phyloP scores from a whole-genome alignment of 305 asterid genomes.

The Fraxinus sp. region DNA sequence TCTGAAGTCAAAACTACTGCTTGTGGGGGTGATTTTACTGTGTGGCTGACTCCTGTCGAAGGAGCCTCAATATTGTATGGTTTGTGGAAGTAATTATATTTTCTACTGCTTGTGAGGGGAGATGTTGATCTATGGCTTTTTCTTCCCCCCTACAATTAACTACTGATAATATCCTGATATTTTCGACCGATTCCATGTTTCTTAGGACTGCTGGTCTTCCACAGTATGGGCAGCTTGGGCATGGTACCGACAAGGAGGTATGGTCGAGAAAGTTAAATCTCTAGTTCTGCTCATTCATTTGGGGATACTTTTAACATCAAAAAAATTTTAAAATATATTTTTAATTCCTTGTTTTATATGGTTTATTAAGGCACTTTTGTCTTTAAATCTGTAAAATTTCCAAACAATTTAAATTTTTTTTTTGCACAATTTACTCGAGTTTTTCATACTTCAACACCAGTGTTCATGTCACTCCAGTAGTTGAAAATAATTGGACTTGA shows the following conservation, averaged over 20 bases:
- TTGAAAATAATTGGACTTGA: background rate
- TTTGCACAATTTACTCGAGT: background rate
- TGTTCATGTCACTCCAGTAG: background rate
- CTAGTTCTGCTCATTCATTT: background rate
- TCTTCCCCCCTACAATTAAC: constrained; percentile 17
- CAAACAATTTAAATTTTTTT: background rate
- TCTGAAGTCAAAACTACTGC: constrained; percentile 60
- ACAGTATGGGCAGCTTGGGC: constrained; percentile 97
- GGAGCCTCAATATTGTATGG: constrained; percentile 94
- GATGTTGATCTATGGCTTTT: background rate
- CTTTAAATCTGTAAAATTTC: background rate
- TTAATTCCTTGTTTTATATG: background rate
- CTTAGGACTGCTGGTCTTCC: constrained; percentile 95
- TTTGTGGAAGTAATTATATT: constrained; percentile 30
- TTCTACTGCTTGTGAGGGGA: background rate
- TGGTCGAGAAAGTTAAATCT: constrained; percentile 3
- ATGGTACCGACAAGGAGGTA: constrained; percentile 95
- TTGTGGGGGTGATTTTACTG: constrained; percentile 95
- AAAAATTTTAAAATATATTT: background rate
- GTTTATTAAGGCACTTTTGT: background rate
- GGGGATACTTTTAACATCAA: background rate
- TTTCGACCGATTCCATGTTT: constrained; percentile 24
- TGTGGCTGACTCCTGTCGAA: constrained; percentile 83
- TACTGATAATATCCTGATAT: constrained; percentile 28
- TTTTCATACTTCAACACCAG: background rate